These are phyloP conservation scores for Leishmania tropica DNA, from an alignment of 208 protist genomes.

Conservation along the genomic window DNA sequence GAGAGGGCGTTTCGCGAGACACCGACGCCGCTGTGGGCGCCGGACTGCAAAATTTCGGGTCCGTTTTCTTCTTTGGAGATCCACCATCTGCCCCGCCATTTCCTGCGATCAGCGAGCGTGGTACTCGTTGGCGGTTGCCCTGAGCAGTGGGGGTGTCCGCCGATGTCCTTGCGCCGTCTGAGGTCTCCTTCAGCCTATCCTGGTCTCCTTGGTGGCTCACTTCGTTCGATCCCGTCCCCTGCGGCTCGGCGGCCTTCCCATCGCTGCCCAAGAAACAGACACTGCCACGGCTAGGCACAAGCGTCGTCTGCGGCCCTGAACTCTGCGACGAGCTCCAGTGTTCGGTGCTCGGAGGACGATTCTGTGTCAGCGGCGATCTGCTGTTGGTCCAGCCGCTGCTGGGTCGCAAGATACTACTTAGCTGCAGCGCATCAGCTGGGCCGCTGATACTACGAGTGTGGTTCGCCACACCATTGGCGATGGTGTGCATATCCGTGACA, in stretches of 20 bases:
- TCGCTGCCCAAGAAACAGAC: slow-evolving; percentile 12
- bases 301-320: too few relatives aligned
- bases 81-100: neutral
- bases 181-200: neutral
- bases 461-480: neutral
- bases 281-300: slow-evolving; percentile 7
- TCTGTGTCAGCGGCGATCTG: neutral
- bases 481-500: neutral
- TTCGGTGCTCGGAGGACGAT: neutral
- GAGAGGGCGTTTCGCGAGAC: slow-evolving; percentile 2
- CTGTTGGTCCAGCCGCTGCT: neutral
- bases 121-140: neutral
- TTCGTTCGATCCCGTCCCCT: neutral
- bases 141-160: neutral
- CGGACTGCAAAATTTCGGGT: neutral
- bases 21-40: neutral
- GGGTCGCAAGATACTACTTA: neutral
- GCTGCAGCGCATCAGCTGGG: neutral
- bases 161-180: too few relatives aligned
- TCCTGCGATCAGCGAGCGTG: neutral
- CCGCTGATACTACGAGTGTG: neutral
- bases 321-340: neutral
- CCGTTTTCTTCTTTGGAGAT: neutral
- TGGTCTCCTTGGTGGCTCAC: neutral
- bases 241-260: neutral